These are phyloP conservation scores for Plantago major DNA, from an alignment of 257 asterid genomes.

Conservation along the genomic window DNA sequence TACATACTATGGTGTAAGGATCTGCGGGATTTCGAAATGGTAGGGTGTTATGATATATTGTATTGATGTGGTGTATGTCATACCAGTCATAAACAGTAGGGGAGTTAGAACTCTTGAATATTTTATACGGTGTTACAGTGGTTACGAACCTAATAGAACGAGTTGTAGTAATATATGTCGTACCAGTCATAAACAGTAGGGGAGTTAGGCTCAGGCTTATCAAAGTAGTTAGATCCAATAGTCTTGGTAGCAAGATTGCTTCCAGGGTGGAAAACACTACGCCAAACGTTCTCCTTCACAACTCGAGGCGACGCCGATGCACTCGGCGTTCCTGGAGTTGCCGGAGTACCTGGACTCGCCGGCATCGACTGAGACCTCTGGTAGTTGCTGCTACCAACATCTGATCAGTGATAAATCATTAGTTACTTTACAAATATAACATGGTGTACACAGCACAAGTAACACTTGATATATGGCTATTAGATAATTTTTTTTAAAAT, in stretches of 20 bases:
- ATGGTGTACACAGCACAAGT: no score
- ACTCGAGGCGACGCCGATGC: slow-evolving; percentile 44
- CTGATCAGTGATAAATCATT: slow-evolving; percentile 20
- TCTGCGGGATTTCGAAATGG: no score
- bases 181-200: slow-evolving; percentile 98
- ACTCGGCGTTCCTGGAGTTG: slow-evolving; percentile 56
- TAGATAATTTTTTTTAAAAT: no score
- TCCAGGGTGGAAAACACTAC: slow-evolving; percentile 97
- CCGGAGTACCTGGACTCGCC: slow-evolving; percentile 39
- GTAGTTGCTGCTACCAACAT: slow-evolving; percentile 39
- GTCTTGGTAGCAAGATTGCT: slow-evolving; percentile 73
- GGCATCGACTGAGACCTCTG: slow-evolving; percentile 66
- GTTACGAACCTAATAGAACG: no score
- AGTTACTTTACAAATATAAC: neutral
- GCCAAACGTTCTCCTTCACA: slow-evolving; percentile 78
- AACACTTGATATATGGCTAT: no score
- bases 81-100: no score
- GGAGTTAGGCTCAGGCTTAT: slow-evolving; percentile 81
- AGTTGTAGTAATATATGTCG: no score
- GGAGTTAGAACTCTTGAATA: no score
- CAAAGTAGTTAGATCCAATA: slow-evolving; percentile 69
- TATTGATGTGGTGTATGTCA: no score
- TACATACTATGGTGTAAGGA: no score
- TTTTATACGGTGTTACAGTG: neutral
- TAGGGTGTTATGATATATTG: no score